These are phyloP conservation scores for Ogataea thermomethanolica DNA, from an alignment of 805 yeast species.

Conservation along the genomic window DNA sequence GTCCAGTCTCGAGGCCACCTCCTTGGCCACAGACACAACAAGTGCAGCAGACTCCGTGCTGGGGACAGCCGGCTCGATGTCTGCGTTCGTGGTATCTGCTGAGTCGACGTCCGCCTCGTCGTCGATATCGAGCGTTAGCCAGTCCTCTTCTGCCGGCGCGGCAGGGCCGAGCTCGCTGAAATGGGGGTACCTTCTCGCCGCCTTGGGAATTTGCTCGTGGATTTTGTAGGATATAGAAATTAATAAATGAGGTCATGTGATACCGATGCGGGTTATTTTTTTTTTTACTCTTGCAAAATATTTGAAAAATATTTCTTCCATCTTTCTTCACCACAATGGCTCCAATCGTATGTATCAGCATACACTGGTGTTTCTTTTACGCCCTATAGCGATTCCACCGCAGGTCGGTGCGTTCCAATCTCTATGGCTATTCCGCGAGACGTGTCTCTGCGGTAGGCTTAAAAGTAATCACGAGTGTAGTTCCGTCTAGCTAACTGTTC, in stretches of 20 bases:
- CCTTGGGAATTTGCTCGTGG: constrained; percentile 1
- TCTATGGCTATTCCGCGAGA: constrained; percentile 13
- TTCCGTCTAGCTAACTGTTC: constrained; percentile 5
- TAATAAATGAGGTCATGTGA: constrained; percentile 10
- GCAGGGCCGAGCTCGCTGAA: constrained; percentile 2
- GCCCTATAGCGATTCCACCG: constrained; percentile 31
- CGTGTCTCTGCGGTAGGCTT: constrained; percentile 24
- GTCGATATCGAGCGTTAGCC: not conserved
- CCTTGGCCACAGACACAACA: not conserved
- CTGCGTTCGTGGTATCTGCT: too few relatives aligned
- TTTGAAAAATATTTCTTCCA: constrained; percentile 3
- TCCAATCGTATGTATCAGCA: constrained; percentile 34
- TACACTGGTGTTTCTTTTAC: constrained; percentile 13
- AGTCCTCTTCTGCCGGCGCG: constrained; percentile 2
- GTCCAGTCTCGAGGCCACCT: constrained; percentile 1
- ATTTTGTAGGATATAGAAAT: not conserved
- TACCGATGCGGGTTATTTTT: not conserved
- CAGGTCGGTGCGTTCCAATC: constrained; percentile 13
- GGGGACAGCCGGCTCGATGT: constrained; percentile 3
- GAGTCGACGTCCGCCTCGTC: not conserved
- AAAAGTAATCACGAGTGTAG: constrained; percentile 9
- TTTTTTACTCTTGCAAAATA: not conserved
- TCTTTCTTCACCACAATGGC: constrained; percentile 27
- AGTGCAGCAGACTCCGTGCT: constrained; percentile 5
- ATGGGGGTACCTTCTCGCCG: constrained; percentile 5